Evolutionary conservation across 805 yeast species (phyloP).

Genomic region (Saturnispora zaruensis): DNA sequence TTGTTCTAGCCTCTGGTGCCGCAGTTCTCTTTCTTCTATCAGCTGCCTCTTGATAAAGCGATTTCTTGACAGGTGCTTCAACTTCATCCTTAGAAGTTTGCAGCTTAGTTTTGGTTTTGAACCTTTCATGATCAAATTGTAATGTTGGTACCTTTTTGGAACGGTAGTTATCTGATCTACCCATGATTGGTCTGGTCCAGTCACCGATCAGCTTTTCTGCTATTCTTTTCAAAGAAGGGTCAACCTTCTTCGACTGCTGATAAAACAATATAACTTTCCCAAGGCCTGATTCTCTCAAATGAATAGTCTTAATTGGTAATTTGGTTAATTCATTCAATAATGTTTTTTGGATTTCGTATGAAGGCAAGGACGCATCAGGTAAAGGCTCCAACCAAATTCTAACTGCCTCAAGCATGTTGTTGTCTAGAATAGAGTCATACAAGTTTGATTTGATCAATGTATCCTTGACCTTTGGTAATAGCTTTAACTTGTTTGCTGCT

Average conservation of each 20-base stretch:
- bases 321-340: constrained; percentile 64
- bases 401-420: constrained; percentile 85
- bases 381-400: constrained; percentile 97
- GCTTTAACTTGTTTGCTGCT: constrained; percentile 67
- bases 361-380: constrained; percentile 97
- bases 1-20: constrained; percentile 83
- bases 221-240: constrained; percentile 71
- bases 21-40: constrained; percentile 91
- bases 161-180: constrained; percentile 88
- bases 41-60: constrained; percentile 83
- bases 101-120: constrained; percentile 33
- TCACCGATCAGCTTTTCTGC: constrained; percentile 91
- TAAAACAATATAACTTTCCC: constrained; percentile 92
- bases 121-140: constrained; percentile 55
- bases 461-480: constrained; percentile 71
- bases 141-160: constrained; percentile 68
- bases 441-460: constrained; percentile 73
- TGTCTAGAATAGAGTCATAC: constrained; percentile 89
- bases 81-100: constrained; percentile 23
- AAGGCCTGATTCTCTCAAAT: constrained; percentile 85
- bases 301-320: constrained; percentile 92
- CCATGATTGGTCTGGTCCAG: constrained; percentile 98
- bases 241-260: constrained; percentile 84
- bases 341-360: constrained; percentile 89
- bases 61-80: constrained; percentile 30